Evolutionary conservation across 2,329 filamentous ascomycete genomes (phyloP), one percentile per base, ranked within the genome.

Genomic region (Claviceps spartinae): DNA sequence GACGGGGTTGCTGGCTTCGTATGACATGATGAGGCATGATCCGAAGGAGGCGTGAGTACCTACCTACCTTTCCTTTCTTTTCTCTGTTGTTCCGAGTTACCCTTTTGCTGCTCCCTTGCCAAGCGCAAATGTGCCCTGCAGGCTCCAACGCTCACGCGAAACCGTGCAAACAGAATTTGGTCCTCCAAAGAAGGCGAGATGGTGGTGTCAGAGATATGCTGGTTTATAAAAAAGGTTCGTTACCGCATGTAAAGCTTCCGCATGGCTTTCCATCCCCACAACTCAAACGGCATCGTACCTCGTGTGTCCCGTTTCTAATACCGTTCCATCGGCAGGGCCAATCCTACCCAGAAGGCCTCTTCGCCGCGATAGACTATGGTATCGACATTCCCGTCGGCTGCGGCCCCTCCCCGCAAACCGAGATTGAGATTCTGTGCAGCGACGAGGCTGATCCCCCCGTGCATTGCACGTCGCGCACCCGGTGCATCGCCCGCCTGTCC

Each of bases 171-270:
- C 47, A 69, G 67, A 18, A 65, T 65, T 49, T 69, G 64, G 65
- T 69, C 67, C 11, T 60, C 65, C 46, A 69, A 69, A 52, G 67
- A 69, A 54, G 59, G 63, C 41, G 64, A 64, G 47, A 62, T 60
- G 56, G 61, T 69, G 11, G 65, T 67, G 4, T 58, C 61, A 11
- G 66, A 68, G 47, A 69, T 69, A 65, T 65, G 65, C 37, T 69
- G 67, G 67, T 69, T 69, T 51, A 69, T 69, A 49, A 58, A 58
- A 48, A 69, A 69, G 63, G 66, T 68, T 57, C 34, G 30, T 41
- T 5, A 5, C 8, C 9, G 8, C 18, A 3, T 16, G 30, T 4
- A 49, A 3, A 20, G 22, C 41, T 22, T 20, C 18, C 18, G 22
- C 9, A 9, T 34, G 30, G 30, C 9, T 34, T 30, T 34, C 30